These are phyloP conservation scores for Nannizzia gypsea DNA, from an alignment of 2,329 filamentous ascomycete genomes.

Conservation along the genomic window DNA sequence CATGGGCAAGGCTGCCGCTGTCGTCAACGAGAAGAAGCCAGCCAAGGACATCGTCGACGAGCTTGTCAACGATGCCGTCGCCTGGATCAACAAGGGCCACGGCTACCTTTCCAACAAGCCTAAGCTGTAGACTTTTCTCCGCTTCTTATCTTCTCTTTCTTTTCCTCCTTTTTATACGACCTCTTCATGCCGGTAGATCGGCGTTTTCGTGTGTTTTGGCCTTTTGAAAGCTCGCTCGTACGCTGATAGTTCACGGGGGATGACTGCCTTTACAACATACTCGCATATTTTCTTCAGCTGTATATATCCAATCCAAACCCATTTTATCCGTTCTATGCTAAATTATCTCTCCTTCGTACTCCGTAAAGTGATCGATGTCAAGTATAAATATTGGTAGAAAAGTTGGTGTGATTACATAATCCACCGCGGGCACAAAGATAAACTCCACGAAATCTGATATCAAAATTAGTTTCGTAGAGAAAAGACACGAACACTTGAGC, in stretches of 20 bases:
- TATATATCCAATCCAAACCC: neutral
- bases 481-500: neutral
- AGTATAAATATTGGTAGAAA: neutral
- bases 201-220: neutral
- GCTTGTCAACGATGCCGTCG: slow-evolving; percentile 71
- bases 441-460: slow-evolving; percentile 5
- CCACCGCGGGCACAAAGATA: slow-evolving; percentile 2
- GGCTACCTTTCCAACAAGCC: slow-evolving; percentile 46
- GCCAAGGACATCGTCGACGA: slow-evolving; percentile 92
- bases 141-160: neutral
- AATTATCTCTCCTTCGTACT: neutral
- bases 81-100: slow-evolving; percentile 56
- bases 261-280: neutral
- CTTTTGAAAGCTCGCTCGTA: neutral
- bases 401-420: neutral
- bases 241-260: neutral
- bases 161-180: neutral
- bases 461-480: neutral
- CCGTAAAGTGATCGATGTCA: too few relatives aligned
- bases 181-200: neutral
- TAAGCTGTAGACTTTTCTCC: slow-evolving; percentile 52
- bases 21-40: slow-evolving; percentile 82
- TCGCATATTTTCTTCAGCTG: neutral
- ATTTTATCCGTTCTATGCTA: neutral
- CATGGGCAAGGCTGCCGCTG: slow-evolving; percentile 94